A percentile compares a stretch with the other conserved stretches of the same genome.
Conservation (phyloP, 345 rosid species). For the Barbarea vulgaris region DNA sequence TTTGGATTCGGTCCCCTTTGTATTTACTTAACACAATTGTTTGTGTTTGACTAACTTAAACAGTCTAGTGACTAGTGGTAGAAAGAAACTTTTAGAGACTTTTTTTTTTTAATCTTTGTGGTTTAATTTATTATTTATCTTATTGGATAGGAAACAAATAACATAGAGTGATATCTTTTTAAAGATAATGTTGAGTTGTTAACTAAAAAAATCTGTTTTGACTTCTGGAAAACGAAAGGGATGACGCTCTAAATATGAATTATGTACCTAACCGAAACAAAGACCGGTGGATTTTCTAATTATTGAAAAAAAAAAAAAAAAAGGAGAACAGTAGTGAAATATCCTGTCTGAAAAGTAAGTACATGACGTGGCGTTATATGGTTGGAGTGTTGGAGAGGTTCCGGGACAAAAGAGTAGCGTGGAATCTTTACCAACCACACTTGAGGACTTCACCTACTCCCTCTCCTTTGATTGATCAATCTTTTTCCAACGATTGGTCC, state of each 20-base stretch:
- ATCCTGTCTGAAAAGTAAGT: slow-evolving; percentile 2
- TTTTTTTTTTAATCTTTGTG: not conserved
- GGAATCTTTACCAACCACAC: slow-evolving; percentile 36
- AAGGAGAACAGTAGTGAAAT: not conserved
- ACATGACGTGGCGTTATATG: slow-evolving; percentile 11
- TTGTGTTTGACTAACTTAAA: slow-evolving; percentile 19
- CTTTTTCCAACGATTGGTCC: slow-evolving; percentile 5
- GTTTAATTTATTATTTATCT: not conserved
- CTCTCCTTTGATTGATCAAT: not conserved
- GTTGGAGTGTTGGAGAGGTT: not conserved
- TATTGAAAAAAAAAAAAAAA: not conserved
- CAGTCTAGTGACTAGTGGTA: not conserved
- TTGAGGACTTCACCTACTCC: slow-evolving; percentile 23
- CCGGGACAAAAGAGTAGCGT: slow-evolving; percentile 10
- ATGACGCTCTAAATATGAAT: not conserved
- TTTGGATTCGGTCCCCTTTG: slow-evolving; percentile 1
- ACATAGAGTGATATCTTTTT: not conserved
- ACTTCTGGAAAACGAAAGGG: slow-evolving; percentile 18
- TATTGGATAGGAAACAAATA: not conserved
- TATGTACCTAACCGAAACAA: slow-evolving; percentile 1
- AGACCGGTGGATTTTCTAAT: not conserved
- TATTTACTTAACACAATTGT: not conserved
- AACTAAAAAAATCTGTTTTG: not conserved
- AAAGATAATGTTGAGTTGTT: not conserved
- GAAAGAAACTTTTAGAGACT: not conserved